Percentiles rank a stretch among this genome's conserved stretches.
These are phyloP conservation scores for Ogataea angusta DNA, from an alignment of 805 yeast species.

Conservation along the genomic window DNA sequence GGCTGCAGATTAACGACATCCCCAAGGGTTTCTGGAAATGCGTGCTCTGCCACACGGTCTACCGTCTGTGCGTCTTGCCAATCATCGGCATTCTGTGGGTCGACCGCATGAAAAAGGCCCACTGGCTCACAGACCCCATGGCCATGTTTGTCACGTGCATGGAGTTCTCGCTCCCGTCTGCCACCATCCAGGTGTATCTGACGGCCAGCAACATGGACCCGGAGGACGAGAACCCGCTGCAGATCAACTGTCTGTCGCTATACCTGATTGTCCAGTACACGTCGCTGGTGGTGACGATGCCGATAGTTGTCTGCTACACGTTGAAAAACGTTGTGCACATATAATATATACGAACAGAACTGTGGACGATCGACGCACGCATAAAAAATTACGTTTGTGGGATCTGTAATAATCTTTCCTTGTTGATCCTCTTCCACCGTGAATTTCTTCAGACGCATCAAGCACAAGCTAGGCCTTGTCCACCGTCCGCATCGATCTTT, in stretches of 20 bases:
- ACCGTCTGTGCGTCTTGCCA: conserved; percentile 45
- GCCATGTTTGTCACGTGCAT: conserved; percentile 43
- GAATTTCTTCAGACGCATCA: conserved; percentile 12
- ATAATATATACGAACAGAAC: background rate
- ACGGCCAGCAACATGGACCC: conserved; percentile 57
- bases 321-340: conserved; percentile 29
- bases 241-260: conserved; percentile 55
- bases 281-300: conserved; percentile 44
- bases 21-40: conserved; percentile 58
- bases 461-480: conserved; percentile 16
- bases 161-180: conserved; percentile 53
- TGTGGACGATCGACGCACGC: conserved; percentile 13
- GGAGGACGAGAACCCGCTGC: conserved; percentile 38
- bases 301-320: conserved; percentile 48
- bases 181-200: conserved; percentile 56
- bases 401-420: background rate
- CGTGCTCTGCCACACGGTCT: conserved; percentile 40
- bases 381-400: background rate
- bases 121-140: conserved; percentile 45
- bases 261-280: conserved; percentile 48
- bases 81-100: conserved; percentile 51
- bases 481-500: background rate
- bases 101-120: conserved; percentile 42
- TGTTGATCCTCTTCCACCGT: conserved; percentile 12
- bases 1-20: conserved; percentile 43